A percentile compares a stretch with the other conserved stretches of the same genome.
Conservation (phyloP, 2,329 filamentous ascomycete genomes). For the Colletotrichum eremochloae region DNA sequence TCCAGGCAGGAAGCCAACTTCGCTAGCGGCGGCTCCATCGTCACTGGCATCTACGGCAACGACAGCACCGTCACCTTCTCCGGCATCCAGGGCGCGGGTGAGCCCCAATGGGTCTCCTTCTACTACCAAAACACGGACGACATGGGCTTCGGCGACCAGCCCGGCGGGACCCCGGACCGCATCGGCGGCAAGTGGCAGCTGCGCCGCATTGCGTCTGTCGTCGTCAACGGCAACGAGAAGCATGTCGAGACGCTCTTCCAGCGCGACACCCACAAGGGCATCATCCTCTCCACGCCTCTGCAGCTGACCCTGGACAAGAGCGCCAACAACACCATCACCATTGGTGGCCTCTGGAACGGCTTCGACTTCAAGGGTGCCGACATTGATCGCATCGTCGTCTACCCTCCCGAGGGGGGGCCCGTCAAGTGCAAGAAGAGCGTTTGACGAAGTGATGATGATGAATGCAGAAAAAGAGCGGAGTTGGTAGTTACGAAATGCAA, state of each 20-base stretch:
- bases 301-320: conserved; percentile 66
- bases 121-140: conserved; percentile 72
- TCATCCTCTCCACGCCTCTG: conserved; percentile 70
- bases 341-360: conserved; percentile 70
- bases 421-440: conserved; percentile 20
- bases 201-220: conserved; percentile 70
- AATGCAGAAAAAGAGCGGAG: background rate
- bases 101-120: conserved; percentile 67
- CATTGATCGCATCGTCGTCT: conserved; percentile 71
- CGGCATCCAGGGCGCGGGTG: conserved; percentile 58
- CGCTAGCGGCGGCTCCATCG: conserved; percentile 58
- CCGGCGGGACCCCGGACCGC: conserved; percentile 69
- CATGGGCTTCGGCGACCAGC: conserved; percentile 70
- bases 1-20: conserved; percentile 67
- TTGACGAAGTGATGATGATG: background rate
- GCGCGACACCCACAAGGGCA: conserved; percentile 68
- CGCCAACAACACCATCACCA: conserved; percentile 64
- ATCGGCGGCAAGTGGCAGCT: conserved; percentile 72
- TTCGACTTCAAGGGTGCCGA: conserved; percentile 70
- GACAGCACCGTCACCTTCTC: conserved; percentile 64
- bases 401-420: conserved; percentile 61
- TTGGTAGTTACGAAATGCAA: background rate
- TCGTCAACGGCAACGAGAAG: conserved; percentile 64
- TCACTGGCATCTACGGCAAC: conserved; percentile 66
- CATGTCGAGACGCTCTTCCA: conserved; percentile 65